Evolutionary conservation across 2,329 filamentous ascomycete genomes (phyloP).

Genomic region (Ambrosiella cleistominuta): DNA sequence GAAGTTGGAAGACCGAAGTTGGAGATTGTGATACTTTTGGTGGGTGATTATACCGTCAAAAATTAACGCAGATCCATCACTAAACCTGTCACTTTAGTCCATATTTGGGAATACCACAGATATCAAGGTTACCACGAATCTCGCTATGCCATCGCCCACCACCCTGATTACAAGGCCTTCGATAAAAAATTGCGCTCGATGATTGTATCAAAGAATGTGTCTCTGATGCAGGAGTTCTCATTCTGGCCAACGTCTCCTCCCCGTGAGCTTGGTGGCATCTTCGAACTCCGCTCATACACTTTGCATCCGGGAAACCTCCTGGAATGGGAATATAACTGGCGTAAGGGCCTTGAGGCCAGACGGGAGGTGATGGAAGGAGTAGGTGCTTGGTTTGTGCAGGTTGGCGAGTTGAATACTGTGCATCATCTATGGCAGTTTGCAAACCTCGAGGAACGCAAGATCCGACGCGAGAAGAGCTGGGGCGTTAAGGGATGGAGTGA

Average conservation of each 20-base stretch:
- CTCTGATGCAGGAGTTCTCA: slow-evolving; percentile 97
- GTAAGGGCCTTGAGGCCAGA: slow-evolving; percentile 73
- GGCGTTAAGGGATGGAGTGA: slow-evolving; percentile 87
- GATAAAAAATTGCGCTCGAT: slow-evolving; percentile 71
- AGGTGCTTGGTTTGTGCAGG: slow-evolving; percentile 96
- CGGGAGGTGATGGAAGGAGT: slow-evolving; percentile 97
- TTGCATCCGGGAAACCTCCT: slow-evolving; percentile 88
- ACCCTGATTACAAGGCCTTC: slow-evolving; percentile 71
- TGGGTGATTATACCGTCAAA: slow-evolving; percentile 26
- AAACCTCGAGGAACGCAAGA: slow-evolving; percentile 82
- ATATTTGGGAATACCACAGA: slow-evolving; percentile 98
- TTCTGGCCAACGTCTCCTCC: slow-evolving; percentile 97
- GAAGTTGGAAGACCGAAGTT: slow-evolving; percentile 95
- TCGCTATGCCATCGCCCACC: slow-evolving; percentile 62
- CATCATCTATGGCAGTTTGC: slow-evolving; percentile 99
- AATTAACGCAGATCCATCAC: not conserved
- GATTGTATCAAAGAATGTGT: slow-evolving; percentile 69
- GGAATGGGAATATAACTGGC: slow-evolving; percentile 98
- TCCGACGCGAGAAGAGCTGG: slow-evolving; percentile 88
- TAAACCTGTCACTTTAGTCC: slow-evolving; percentile 40
- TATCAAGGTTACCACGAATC: slow-evolving; percentile 93
- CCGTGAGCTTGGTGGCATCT: slow-evolving; percentile 75
- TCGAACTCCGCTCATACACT: slow-evolving; percentile 92
- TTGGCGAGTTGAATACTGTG: slow-evolving; percentile 92
- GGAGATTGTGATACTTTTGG: slow-evolving; percentile 94